Conservation (phyloP, 495 filamentous ascomycete species). For the Cercophora scortea region DNA sequence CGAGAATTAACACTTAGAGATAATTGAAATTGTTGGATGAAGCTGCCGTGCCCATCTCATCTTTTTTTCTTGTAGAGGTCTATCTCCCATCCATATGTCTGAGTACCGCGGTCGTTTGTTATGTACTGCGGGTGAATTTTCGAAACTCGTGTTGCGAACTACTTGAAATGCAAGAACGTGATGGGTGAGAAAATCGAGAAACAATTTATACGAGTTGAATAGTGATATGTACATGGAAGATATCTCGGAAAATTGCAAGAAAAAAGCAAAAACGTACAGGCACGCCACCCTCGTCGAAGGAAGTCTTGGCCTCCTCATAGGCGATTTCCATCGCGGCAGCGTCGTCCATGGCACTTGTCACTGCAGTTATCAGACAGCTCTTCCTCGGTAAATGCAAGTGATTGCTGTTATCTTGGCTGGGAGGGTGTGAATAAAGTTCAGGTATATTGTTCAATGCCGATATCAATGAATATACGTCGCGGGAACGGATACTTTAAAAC, state of each 20-base stretch:
- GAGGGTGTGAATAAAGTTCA: too few species aligned
- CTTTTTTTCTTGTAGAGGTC: too few species aligned
- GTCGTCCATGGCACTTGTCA: constrained; percentile 39
- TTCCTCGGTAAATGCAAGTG: not conserved
- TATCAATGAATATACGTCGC: too few species aligned
- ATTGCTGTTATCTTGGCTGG: too few species aligned
- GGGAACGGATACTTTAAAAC: too few species aligned
- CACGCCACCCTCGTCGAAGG: constrained; percentile 67
- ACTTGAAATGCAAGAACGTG: not conserved
- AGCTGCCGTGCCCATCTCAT: too few species aligned
- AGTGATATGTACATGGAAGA: not conserved
- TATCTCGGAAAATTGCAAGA: not conserved
- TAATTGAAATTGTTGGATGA: too few species aligned
- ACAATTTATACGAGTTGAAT: too few species aligned
- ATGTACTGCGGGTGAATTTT: not conserved
- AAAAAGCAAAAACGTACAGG: constrained; percentile 36
- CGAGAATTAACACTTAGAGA: too few species aligned
- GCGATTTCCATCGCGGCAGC: constrained; percentile 50
- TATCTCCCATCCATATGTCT: too few species aligned
- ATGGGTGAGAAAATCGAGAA: not conserved
- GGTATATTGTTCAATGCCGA: not conserved
- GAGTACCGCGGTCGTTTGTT: too few species aligned
- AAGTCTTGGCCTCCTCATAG: constrained; percentile 67
- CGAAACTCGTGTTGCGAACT: not conserved
- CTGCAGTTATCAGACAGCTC: too few species aligned